Evolutionary conservation across 371 early-diverging fungal species (phyloP).

Genomic region (Apophysomyces variabilis): DNA sequence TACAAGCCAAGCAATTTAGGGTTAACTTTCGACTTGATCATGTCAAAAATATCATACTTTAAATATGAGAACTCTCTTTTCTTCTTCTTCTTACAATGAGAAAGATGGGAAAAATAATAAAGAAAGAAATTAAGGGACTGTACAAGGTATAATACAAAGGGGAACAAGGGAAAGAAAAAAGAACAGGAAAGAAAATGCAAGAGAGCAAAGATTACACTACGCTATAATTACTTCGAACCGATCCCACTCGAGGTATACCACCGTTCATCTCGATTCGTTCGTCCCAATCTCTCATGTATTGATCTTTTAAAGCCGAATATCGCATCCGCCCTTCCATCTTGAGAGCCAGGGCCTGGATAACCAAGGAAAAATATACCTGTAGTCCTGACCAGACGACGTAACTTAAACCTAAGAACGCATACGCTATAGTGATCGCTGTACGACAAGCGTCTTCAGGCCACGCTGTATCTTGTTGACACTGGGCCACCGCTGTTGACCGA

Average conservation of each 20-base stretch:
- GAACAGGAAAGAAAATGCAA: background rate
- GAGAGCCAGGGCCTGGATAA: slow-evolving; percentile 14
- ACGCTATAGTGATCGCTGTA: slow-evolving; percentile 14
- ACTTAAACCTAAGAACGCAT: slow-evolving; percentile 14
- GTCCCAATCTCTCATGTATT: slow-evolving; percentile 18
- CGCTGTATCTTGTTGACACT: slow-evolving; percentile 7
- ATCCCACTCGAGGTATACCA: slow-evolving; percentile 11
- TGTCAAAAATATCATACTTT: background rate
- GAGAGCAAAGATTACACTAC: slow-evolving; percentile 5
- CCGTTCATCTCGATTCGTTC: slow-evolving; percentile 14
- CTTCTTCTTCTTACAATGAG: background rate
- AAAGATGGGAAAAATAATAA: background rate
- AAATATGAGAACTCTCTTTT: background rate
- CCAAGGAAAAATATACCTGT: slow-evolving; percentile 20
- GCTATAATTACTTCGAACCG: slow-evolving; percentile 16
- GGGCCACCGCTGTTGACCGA: slow-evolving; percentile 5
- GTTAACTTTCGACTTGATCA: no score
- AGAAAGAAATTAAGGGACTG: background rate
- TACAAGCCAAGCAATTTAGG: no score
- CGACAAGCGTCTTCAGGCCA: slow-evolving; percentile 17
- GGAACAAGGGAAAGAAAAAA: background rate
- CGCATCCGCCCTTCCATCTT: slow-evolving; percentile 15
- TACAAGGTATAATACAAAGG: slow-evolving; percentile 8
- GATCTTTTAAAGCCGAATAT: slow-evolving; percentile 19
- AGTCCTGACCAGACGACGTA: slow-evolving; percentile 15